Evolutionary conservation across 2,329 filamentous ascomycete species (phyloP), one percentile per base, ranked within the genome.

Genomic region (Geoglossum cookeanum): DNA sequence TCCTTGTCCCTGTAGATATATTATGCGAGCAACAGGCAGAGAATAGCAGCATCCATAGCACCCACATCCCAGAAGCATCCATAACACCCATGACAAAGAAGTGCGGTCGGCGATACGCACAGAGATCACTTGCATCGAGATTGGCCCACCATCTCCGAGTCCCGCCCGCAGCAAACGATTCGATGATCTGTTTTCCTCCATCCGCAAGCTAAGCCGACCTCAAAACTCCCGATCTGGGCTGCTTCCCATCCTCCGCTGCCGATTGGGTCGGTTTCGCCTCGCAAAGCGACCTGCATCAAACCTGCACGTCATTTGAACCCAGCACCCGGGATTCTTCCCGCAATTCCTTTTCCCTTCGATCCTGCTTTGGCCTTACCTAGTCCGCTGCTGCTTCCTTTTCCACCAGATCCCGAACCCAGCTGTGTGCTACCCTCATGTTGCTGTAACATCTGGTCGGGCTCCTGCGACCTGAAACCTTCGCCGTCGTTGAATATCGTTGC

Each of bases 401-500:
- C 49, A 32, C 49, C 17, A 37, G 49, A 22, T 13, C 30, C 30
- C 8, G 49, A 22, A 35, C 30, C 30, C 5, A 53, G 49, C 15
- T 35, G 29, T 37, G 49, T 35, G 37, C 33, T 32, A 35, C 49
- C 33, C 33, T 53, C 49, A 33, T 53, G 49, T 22, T 53, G 49
- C 49, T 35, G 49, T 35, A 35, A 35, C 29, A 53, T 53, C 33
- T 53, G 49, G n/a, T 53, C 49, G 49, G 49, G 30, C 49, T 53
- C 49, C 32, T 53, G 49, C 30, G 49, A 53, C 67, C 70, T 75
- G 68, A 84, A 85, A 29, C 86, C 87, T 4, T 94, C 87, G 3
- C 81, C 80, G 22, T 92, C 86, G 65, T 82, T 81, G 62, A 96
- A 82, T 1, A 94, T 77, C 27, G 83, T 80, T 32, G 72, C 70